Percentiles rank a stretch among this genome's conserved stretches.
Evolutionary conservation across 345 rosid genomes (phyloP).

Genomic region (Litchi chinensis): DNA sequence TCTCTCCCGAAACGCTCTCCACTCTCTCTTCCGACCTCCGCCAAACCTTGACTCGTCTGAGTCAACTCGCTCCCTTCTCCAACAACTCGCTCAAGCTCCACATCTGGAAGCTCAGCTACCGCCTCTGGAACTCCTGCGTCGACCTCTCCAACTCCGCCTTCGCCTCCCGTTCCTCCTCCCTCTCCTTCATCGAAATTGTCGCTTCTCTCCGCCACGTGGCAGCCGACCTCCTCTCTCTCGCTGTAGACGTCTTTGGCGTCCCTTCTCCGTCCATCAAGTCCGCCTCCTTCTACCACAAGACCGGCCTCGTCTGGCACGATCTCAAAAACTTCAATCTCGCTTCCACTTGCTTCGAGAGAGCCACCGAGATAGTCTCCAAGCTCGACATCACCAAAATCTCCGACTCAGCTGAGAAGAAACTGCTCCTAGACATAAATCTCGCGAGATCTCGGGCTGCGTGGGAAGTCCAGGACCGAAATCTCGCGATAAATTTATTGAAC

Average conservation of each 20-base stretch:
- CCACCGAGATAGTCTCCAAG: conserved; percentile 72
- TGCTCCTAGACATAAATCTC: conserved; percentile 72
- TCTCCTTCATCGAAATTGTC: conserved; percentile 30
- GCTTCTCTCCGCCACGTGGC: conserved; percentile 75
- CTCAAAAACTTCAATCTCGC: conserved; percentile 71
- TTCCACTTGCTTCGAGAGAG: conserved; percentile 82
- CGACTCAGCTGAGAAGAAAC: conserved; percentile 66
- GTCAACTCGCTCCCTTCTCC: conserved; percentile 56
- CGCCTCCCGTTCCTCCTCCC: conserved; percentile 42
- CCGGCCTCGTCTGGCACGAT: conserved; percentile 70
- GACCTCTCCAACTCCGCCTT: conserved; percentile 69
- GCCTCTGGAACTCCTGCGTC: conserved; percentile 96
- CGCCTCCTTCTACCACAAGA: conserved; percentile 77
- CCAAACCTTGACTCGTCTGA: conserved; percentile 52
- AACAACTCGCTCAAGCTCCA: conserved; percentile 63
- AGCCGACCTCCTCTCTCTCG: conserved; percentile 82
- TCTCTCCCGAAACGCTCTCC: conserved; percentile 36
- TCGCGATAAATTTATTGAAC: conserved; percentile 74
- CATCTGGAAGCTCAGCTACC: conserved; percentile 88
- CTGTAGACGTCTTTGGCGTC: conserved; percentile 60
- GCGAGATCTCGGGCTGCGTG: conserved; percentile 90
- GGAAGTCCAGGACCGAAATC: conserved; percentile 69
- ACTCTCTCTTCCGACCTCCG: conserved; percentile 57
- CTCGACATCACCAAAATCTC: conserved; percentile 48
- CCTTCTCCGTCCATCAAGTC: conserved; percentile 75